Percentiles rank a stretch among this genome's conserved stretches.
Conservation (phyloP, 2,329 filamentous ascomycete species). For the Fusarium chaquense region DNA sequence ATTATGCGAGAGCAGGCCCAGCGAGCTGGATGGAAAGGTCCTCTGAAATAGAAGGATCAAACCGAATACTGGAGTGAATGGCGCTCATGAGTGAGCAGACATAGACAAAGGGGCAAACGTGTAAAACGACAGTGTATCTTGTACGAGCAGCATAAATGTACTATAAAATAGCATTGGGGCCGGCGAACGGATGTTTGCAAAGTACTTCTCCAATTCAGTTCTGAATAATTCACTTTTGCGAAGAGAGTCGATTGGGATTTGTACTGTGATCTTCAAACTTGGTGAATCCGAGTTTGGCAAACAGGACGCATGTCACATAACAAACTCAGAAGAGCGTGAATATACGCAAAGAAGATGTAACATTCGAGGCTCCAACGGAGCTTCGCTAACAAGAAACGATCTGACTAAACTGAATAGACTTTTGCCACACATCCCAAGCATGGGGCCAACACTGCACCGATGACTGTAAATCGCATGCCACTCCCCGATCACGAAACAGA, state of each 20-base stretch:
- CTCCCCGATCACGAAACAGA: neutral
- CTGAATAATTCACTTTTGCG: slow-evolving; percentile 13
- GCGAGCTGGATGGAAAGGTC: slow-evolving; percentile 50
- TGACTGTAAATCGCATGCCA: neutral
- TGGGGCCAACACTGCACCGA: neutral
- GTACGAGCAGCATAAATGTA: slow-evolving; percentile 47
- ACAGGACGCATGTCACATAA: neutral
- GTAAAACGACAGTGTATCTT: slow-evolving; percentile 47
- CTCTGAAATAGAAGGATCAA: slow-evolving; percentile 27
- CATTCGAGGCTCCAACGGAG: neutral
- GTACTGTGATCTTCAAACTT: neutral
- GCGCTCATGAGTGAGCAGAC: slow-evolving; percentile 1
- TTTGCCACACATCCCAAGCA: neutral
- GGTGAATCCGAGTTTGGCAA: neutral
- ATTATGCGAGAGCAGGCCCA: slow-evolving; percentile 52
- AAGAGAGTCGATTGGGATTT: neutral
- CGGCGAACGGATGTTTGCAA: slow-evolving; percentile 38
- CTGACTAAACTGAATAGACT: neutral
- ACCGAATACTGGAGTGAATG: neutral
- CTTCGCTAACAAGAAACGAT: neutral
- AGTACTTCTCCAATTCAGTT: slow-evolving; percentile 43
- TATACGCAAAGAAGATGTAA: neutral
- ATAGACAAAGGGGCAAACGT: slow-evolving; percentile 19
- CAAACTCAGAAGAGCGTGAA: neutral
- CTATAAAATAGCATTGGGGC: slow-evolving; percentile 47